Conservation (phyloP, 331 rosid species). For the Quercus phellos region DNA sequence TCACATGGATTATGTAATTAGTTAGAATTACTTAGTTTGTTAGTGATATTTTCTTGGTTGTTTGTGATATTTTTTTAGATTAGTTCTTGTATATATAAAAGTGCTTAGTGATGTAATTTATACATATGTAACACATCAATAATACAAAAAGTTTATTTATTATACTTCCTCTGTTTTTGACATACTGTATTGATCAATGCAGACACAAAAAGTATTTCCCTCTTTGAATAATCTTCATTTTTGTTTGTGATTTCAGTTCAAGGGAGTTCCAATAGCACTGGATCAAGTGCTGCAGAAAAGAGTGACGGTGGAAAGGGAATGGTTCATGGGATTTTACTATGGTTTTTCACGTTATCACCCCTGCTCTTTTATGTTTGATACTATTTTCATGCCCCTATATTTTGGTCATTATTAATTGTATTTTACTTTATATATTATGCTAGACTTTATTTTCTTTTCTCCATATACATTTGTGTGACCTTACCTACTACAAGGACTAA, state of each 20-base stretch:
- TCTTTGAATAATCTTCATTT: not conserved
- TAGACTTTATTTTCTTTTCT: not conserved
- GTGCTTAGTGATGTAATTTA: too few relatives aligned
- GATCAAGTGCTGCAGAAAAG: conserved; percentile 6
- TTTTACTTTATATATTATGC: not conserved
- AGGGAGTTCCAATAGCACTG: conserved; percentile 30
- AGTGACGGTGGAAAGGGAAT: conserved; percentile 31
- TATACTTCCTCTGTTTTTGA: too few relatives aligned
- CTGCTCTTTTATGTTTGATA: not conserved
- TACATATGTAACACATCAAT: too few relatives aligned
- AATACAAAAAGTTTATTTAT: too few relatives aligned
- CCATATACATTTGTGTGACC: not conserved
- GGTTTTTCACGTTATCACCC: conserved; percentile 19
- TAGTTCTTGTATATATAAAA: too few relatives aligned
- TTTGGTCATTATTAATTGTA: not conserved
- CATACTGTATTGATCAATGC: too few relatives aligned
- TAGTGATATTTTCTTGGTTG: too few relatives aligned
- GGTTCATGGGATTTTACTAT: conserved; percentile 17
- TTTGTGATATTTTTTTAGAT: too few relatives aligned
- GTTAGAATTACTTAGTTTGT: too few relatives aligned
- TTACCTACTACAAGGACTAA: not conserved
- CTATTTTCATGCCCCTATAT: not conserved
- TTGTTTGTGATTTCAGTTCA: not conserved
- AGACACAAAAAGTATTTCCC: not conserved
- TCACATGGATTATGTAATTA: too few relatives aligned